Conservation (phyloP, 768 basidiomycete species). For the Auriscalpium microsporum region DNA sequence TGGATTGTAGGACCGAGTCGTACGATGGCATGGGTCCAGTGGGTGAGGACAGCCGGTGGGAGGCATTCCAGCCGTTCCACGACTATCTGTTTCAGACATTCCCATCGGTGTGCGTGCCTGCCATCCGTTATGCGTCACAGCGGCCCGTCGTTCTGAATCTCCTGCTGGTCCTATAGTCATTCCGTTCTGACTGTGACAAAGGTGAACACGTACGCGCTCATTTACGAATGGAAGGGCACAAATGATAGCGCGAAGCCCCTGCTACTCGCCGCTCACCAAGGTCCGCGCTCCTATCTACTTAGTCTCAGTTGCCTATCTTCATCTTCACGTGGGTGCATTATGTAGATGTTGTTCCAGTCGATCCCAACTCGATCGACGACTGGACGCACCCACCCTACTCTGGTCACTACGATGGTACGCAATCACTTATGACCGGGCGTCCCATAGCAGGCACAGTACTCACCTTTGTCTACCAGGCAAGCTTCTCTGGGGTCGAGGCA, state of each 20-base stretch:
- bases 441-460: background rate
- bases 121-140: no score
- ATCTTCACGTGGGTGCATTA: background rate
- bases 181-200: slow-evolving; percentile 40
- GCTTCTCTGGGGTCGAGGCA: slow-evolving; percentile 27
- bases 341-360: slow-evolving; percentile 62
- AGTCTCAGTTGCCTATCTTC: background rate
- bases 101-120: slow-evolving; percentile 43
- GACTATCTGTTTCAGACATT: slow-evolving; percentile 43
- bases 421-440: background rate
- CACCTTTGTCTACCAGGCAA: slow-evolving; percentile 11
- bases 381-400: slow-evolving; percentile 61
- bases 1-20: slow-evolving; percentile 36
- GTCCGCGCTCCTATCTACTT: slow-evolving; percentile 17
- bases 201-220: slow-evolving; percentile 54
- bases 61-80: slow-evolving; percentile 30
- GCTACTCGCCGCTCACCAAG: slow-evolving; percentile 46
- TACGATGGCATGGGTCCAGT: slow-evolving; percentile 41
- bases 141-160: no score
- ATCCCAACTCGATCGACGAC: slow-evolving; percentile 40
- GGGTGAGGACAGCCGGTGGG: slow-evolving; percentile 40
- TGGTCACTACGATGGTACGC: slow-evolving; percentile 47
- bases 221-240: slow-evolving; percentile 52
- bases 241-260: slow-evolving; percentile 44
- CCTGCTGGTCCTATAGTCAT: slow-evolving; percentile 28